Evolutionary conservation across 106 monocot genomes (phyloP).

Genomic region (Posidonia australis): DNA sequence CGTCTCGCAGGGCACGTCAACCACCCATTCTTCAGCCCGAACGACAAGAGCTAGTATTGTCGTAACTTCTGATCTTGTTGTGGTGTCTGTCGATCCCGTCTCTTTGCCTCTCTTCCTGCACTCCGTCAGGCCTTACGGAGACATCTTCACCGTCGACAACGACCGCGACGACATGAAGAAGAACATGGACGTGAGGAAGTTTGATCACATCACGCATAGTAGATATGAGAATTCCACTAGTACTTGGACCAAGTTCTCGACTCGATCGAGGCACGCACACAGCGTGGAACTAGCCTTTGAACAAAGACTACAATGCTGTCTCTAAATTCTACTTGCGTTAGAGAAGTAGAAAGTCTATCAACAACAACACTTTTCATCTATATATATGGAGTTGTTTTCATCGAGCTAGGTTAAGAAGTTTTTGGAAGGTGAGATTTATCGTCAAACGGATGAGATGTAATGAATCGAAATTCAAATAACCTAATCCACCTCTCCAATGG

Average conservation of each 20-base stretch:
- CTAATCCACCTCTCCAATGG: no score
- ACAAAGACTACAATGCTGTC: neutral
- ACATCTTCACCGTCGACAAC: conserved; percentile 6
- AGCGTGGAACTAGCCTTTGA: neutral
- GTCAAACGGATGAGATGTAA: no score
- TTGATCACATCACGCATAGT: conserved; percentile 32
- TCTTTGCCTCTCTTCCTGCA: conserved; percentile 15
- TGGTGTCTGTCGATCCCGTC: conserved; percentile 11
- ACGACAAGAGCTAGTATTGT: conserved; percentile 16
- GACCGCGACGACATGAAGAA: neutral
- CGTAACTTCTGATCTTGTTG: conserved; percentile 17
- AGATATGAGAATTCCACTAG: conserved; percentile 50
- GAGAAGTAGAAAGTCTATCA: no score
- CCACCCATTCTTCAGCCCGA: conserved; percentile 5
- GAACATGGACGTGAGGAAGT: conserved; percentile 1
- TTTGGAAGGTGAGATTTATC: no score
- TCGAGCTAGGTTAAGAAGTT: no score
- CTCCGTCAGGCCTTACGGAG: conserved; percentile 14
- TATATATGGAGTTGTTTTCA: no score
- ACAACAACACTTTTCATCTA: no score
- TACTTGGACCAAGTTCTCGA: conserved; percentile 17
- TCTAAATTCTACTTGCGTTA: no score
- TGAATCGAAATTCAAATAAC: no score
- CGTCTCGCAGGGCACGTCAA: conserved; percentile 12
- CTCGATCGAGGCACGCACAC: neutral